Evolutionary conservation across 768 basidiomycete species (phyloP).

Genomic region (Tephrocybe sp.): DNA sequence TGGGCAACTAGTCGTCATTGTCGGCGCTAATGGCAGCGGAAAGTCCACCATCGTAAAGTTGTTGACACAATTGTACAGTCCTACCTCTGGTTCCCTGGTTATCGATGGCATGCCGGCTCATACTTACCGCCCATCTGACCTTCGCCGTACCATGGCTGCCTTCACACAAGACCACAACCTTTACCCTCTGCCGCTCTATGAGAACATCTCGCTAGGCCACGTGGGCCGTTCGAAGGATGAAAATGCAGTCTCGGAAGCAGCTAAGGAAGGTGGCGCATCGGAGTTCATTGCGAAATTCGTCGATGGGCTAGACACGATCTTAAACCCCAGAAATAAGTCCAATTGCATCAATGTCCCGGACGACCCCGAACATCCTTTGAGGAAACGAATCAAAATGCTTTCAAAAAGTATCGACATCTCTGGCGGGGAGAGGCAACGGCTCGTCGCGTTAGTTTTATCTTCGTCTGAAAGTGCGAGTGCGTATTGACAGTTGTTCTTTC

Average conservation of each 20-base stretch:
- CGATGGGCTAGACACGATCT: slow-evolving; percentile 17
- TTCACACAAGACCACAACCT: slow-evolving; percentile 49
- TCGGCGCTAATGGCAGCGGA: slow-evolving; percentile 55
- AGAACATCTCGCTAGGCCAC: slow-evolving; percentile 37
- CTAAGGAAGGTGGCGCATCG: slow-evolving; percentile 27
- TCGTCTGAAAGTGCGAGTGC: neutral
- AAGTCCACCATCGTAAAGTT: slow-evolving; percentile 54
- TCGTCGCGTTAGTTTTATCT: neutral
- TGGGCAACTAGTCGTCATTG: slow-evolving; percentile 52
- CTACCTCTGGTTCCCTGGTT: slow-evolving; percentile 38
- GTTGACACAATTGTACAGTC: slow-evolving; percentile 47
- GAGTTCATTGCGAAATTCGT: slow-evolving; percentile 17
- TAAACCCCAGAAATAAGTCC: slow-evolving; percentile 13
- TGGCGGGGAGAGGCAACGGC: slow-evolving; percentile 26
- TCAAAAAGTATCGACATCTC: slow-evolving; percentile 18
- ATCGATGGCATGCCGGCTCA: slow-evolving; percentile 40
- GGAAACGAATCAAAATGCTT: slow-evolving; percentile 14
- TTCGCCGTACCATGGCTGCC: slow-evolving; percentile 43
- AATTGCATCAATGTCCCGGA: slow-evolving; percentile 12
- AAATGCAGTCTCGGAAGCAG: slow-evolving; percentile 27
- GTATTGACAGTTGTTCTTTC: neutral
- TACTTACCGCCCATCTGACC: slow-evolving; percentile 33
- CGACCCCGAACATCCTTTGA: slow-evolving; percentile 18
- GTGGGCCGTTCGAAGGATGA: slow-evolving; percentile 14
- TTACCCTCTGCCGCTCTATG: slow-evolving; percentile 45